Evolutionary conservation across 148 eudicot species (phyloP).

Genomic region (Nyssa sinensis): DNA sequence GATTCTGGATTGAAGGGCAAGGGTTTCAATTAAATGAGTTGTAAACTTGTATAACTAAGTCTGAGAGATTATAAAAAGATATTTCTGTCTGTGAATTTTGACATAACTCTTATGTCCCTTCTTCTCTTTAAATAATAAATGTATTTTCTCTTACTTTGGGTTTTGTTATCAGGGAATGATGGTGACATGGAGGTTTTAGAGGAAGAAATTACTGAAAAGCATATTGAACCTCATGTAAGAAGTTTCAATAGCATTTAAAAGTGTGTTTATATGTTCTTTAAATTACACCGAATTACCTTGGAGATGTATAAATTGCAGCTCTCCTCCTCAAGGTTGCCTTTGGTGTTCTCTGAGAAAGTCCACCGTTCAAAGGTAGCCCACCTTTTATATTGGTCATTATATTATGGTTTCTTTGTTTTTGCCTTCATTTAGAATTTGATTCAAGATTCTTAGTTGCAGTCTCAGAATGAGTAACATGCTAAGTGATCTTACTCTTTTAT

Average conservation of each 20-base stretch:
- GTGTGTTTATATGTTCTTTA: neutral
- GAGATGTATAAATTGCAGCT: constrained; percentile 43
- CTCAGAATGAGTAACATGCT: neutral
- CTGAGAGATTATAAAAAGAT: neutral
- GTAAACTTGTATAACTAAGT: neutral
- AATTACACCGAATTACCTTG: constrained; percentile 14
- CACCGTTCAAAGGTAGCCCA: constrained; percentile 66
- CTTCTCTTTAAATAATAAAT: neutral
- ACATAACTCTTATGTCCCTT: neutral
- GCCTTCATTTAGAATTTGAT: neutral
- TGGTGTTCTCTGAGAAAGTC: constrained; percentile 84
- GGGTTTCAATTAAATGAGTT: neutral
- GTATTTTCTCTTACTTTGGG: neutral
- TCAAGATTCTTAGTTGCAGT: constrained; percentile 6
- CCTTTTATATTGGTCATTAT: constrained; percentile 2
- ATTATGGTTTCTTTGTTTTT: neutral
- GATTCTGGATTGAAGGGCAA: neutral
- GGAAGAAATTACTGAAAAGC: constrained; percentile 55
- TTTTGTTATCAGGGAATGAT: constrained; percentile 28
- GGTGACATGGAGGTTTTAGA: constrained; percentile 38
- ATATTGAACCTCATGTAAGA: constrained; percentile 58
- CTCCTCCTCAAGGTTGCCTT: constrained; percentile 67
- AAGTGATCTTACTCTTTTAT: neutral
- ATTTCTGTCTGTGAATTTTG: neutral
- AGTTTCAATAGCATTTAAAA: constrained; percentile 21